Percentiles rank a stretch among this genome's conserved stretches.
Evolutionary conservation across 202 grass and related monocot genomes (phyloP).

Genomic region (Digitaria exilis): DNA sequence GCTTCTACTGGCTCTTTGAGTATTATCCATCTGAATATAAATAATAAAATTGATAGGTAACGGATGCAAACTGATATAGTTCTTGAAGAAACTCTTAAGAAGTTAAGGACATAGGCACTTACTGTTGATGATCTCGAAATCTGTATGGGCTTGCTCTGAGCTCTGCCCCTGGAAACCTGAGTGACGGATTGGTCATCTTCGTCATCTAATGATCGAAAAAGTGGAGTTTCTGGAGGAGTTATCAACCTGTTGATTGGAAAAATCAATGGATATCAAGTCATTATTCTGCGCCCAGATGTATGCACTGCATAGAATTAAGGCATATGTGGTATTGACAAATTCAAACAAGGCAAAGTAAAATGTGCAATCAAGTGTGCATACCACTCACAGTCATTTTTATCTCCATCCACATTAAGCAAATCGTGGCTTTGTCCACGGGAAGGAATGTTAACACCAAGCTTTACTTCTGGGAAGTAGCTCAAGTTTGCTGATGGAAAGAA

Average conservation of each 20-base stretch:
- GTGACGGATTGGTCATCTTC: constrained; percentile 48
- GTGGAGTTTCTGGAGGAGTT: constrained; percentile 92
- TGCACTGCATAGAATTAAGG: background rate
- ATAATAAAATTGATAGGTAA: constrained; percentile 31
- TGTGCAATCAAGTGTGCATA: constrained; percentile 45
- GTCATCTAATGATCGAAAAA: constrained; percentile 91
- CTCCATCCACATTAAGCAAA: constrained; percentile 77
- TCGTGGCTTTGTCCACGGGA: constrained; percentile 65
- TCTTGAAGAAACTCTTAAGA: constrained; percentile 9
- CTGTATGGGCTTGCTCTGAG: constrained; percentile 64
- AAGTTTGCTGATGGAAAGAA: constrained; percentile 69
- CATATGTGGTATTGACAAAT: background rate
- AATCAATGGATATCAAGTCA: constrained; percentile 9
- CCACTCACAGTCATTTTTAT: constrained; percentile 98
- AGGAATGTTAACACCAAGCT: constrained; percentile 66
- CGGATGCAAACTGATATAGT: constrained; percentile 8
- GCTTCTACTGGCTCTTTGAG: constrained; percentile 77
- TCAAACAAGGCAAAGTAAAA: constrained; percentile 23
- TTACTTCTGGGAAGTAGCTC: constrained; percentile 74
- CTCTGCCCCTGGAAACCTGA: constrained; percentile 71
- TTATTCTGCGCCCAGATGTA: constrained; percentile 11
- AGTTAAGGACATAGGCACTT: constrained; percentile 28
- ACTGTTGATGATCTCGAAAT: constrained; percentile 74
- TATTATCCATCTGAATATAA: constrained; percentile 60
- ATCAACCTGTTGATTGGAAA: constrained; percentile 66